phyloP scores from a whole-genome alignment of 768 basidiomycete species.

The Collybia sordida region DNA sequence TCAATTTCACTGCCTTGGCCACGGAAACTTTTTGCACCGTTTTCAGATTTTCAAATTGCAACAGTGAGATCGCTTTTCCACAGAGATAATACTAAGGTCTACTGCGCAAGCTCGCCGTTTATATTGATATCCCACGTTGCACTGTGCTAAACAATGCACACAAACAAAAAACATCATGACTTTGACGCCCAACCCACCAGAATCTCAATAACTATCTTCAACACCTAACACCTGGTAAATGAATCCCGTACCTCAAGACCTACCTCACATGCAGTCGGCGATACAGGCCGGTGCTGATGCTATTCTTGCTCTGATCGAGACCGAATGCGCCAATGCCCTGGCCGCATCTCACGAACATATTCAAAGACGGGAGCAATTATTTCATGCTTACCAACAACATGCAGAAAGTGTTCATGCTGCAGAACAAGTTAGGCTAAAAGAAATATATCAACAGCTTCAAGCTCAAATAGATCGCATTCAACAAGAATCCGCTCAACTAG shows the following conservation, averaged over 20 bases:
- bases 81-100: too few relatives aligned
- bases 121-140: too few relatives aligned
- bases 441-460: background rate
- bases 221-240: background rate
- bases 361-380: constrained; percentile 10
- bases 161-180: too few relatives aligned
- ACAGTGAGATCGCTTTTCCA: too few relatives aligned
- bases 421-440: constrained; percentile 1
- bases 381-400: constrained; percentile 5
- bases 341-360: constrained; percentile 5
- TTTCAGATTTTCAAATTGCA: too few relatives aligned
- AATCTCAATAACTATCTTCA: too few relatives aligned
- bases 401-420: constrained; percentile 4
- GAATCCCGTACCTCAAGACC: constrained; percentile 2
- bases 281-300: constrained; percentile 20
- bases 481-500: constrained; percentile 5
- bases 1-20: background rate
- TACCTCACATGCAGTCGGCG: background rate
- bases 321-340: constrained; percentile 18
- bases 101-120: too few relatives aligned
- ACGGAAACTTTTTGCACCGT: too few relatives aligned
- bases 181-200: too few relatives aligned
- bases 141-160: too few relatives aligned
- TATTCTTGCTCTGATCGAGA: constrained; percentile 18
- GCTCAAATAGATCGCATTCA: constrained; percentile 5